Conservation (phyloP, 495 filamentous ascomycete species). For the Penicillium alfredii region DNA sequence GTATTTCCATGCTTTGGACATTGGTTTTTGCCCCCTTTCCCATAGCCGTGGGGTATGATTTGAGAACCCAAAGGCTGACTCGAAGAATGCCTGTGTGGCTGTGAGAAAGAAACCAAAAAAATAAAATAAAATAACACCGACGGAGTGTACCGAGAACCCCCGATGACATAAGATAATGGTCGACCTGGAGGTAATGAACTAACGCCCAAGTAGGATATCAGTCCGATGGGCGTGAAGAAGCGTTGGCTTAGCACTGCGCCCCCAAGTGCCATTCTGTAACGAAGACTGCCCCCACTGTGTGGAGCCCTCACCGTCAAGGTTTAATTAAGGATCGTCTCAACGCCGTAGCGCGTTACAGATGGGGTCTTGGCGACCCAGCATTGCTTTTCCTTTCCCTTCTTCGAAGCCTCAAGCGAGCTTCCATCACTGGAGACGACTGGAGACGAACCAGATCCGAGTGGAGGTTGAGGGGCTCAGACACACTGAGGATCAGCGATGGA, state of each 20-base stretch:
- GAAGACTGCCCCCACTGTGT: slow-evolving; percentile 21
- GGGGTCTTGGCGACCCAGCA: slow-evolving; percentile 13
- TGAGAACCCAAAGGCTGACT: no score
- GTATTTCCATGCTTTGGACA: background rate
- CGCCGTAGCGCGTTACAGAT: slow-evolving; percentile 31
- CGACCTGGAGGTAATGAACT: no score
- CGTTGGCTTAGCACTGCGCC: background rate
- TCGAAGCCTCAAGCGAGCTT: slow-evolving; percentile 22
- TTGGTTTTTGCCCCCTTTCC: no score
- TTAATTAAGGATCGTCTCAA: slow-evolving; percentile 43
- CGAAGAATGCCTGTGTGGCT: no score
- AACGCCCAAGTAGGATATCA: slow-evolving; percentile 16
- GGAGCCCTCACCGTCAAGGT: slow-evolving; percentile 34
- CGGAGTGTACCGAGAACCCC: slow-evolving; percentile 3
- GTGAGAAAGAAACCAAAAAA: background rate
- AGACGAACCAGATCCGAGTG: slow-evolving; percentile 3
- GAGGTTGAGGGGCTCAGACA: no score
- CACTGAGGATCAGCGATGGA: slow-evolving; percentile 1
- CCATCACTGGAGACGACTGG: no score
- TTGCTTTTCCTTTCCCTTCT: slow-evolving; percentile 17
- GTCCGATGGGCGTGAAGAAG: slow-evolving; percentile 10
- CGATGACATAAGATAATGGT: no score
- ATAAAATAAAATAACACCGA: no score
- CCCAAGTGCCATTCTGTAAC: slow-evolving; percentile 15
- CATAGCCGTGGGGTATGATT: no score